phyloP scores from a whole-genome alignment of 352 stramenopile species.

The Phytophthora meadii region DNA sequence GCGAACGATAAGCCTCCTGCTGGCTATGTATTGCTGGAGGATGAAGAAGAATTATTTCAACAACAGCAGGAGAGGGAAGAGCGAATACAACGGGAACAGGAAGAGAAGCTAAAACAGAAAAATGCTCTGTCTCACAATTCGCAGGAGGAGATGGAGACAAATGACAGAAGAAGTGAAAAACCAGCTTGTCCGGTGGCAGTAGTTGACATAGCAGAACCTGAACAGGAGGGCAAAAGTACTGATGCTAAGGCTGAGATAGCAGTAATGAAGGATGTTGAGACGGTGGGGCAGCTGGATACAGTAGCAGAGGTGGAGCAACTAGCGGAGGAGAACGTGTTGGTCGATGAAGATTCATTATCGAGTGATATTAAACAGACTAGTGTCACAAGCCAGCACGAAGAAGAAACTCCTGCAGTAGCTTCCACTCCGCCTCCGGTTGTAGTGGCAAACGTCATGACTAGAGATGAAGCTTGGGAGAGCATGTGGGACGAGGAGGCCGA shows the following conservation, averaged over 20 bases:
- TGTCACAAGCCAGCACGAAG: conserved; percentile 3
- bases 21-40: conserved; percentile 52
- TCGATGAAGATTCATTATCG: background rate
- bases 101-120: conserved; percentile 15
- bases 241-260: background rate
- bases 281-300: background rate
- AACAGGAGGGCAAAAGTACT: conserved; percentile 4
- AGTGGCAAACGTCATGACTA: conserved; percentile 49
- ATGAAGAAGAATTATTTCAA: conserved; percentile 47
- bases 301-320: conserved; percentile 1
- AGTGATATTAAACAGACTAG: background rate
- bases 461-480: conserved; percentile 83
- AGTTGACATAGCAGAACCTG: conserved; percentile 10
- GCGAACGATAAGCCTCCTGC: conserved; percentile 18
- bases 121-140: background rate
- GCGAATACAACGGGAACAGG: conserved; percentile 19
- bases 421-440: conserved; percentile 15
- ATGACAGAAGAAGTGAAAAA: conserved; percentile 6
- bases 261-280: conserved; percentile 2
- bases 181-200: background rate
- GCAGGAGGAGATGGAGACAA: conserved; percentile 2
- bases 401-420: conserved; percentile 1
- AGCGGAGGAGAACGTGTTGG: background rate
- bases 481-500: conserved; percentile 71
- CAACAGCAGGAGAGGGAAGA: conserved; percentile 30